Conservation (phyloP, 2,329 filamentous ascomycete species). For the Teratosphaeria gauchensis region DNA sequence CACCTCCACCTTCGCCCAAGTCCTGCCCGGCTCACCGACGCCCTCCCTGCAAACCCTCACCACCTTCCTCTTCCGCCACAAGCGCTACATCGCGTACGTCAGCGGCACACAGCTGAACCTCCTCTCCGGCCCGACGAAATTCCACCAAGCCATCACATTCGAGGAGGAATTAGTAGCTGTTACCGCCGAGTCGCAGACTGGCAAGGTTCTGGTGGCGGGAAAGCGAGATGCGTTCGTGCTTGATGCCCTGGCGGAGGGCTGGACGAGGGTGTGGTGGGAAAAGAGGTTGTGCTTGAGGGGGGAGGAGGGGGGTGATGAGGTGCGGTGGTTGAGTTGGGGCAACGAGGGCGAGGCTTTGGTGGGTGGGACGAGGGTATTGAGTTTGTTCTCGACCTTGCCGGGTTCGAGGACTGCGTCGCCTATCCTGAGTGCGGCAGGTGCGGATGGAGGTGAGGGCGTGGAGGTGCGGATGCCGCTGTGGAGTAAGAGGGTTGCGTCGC, state of each 20-base stretch:
- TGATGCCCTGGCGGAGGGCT: constrained; percentile 62
- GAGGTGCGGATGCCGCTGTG: constrained; percentile 48
- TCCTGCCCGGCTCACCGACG: constrained; percentile 70
- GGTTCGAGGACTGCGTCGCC: constrained; percentile 19
- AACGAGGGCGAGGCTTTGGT: constrained; percentile 74
- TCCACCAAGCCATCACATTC: constrained; percentile 67
- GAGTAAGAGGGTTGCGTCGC: constrained; percentile 63
- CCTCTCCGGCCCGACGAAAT: constrained; percentile 60
- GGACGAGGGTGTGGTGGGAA: constrained; percentile 63
- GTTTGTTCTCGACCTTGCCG: constrained; percentile 53
- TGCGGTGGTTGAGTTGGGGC: constrained; percentile 73
- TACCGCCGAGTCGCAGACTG: constrained; percentile 68
- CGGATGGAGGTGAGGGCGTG: constrained; percentile 30
- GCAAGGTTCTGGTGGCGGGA: constrained; percentile 74
- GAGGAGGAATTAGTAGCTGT: constrained; percentile 61
- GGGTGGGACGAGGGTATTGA: constrained; percentile 56
- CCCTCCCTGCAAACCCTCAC: constrained; percentile 68
- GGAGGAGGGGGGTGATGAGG: constrained; percentile 36
- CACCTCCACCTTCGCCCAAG: constrained; percentile 23
- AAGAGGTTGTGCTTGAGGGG: constrained; percentile 50
- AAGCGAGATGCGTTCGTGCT: constrained; percentile 63
- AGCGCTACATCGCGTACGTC: constrained; percentile 73
- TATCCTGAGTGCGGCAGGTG: constrained; percentile 12
- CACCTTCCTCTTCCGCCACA: constrained; percentile 62
- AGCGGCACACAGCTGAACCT: constrained; percentile 82